Conservation (phyloP, 495 filamentous ascomycete genomes). For the Lasiosphaeria hispida region DNA sequence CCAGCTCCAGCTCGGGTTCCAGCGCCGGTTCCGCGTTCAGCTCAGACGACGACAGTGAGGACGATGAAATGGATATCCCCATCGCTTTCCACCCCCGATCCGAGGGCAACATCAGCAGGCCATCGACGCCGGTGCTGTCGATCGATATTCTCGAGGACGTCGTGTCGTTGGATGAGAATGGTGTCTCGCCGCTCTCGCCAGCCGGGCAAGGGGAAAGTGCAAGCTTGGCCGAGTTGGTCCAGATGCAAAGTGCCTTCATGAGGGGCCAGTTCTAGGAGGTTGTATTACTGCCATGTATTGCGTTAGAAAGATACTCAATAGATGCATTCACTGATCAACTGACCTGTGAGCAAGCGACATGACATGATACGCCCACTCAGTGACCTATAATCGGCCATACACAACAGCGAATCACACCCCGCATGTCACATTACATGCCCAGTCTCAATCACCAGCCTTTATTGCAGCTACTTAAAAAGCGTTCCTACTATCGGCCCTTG, state of each 20-base stretch:
- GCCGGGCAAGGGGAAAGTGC: neutral
- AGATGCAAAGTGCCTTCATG: conserved; percentile 3
- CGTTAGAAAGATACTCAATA: neutral
- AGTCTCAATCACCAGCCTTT: neutral
- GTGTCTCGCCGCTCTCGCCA: too few species aligned
- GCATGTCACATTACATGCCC: too few species aligned
- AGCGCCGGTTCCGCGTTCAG: too few species aligned
- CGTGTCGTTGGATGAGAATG: neutral
- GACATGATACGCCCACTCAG: neutral
- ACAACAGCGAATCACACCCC: too few species aligned
- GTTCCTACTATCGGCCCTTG: neutral
- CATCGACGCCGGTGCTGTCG: too few species aligned
- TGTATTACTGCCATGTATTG: neutral
- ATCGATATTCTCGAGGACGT: neutral
- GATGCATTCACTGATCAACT: neutral
- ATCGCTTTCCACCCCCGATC: too few species aligned
- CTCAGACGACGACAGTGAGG: too few species aligned
- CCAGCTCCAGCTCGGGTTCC: too few species aligned
- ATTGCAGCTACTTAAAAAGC: conserved; percentile 9
- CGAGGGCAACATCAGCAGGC: too few species aligned
- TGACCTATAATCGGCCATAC: too few species aligned
- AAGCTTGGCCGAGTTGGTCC: neutral
- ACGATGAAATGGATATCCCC: too few species aligned
- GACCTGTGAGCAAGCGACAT: neutral
- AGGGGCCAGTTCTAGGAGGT: neutral